These are phyloP conservation scores for Erythrobasidium hasegawianum DNA, from an alignment of 1,284 basidiomycete species.

Conservation along the genomic window DNA sequence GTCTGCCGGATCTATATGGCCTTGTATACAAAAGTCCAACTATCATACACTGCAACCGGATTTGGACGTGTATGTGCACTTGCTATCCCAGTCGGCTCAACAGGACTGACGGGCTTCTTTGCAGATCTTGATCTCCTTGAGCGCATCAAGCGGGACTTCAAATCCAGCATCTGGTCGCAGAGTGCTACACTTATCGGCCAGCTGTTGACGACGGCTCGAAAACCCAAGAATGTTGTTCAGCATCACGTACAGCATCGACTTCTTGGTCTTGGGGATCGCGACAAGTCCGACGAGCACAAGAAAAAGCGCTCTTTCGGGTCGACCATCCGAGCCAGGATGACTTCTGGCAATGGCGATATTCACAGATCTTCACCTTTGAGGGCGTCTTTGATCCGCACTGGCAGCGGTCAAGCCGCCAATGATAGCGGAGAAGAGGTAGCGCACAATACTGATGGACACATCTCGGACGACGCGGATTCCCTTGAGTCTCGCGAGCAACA, in stretches of 20 bases:
- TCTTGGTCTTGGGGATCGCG: slow-evolving; percentile 1
- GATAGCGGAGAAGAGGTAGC: background rate
- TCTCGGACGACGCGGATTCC: background rate
- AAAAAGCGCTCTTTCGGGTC: slow-evolving; percentile 4
- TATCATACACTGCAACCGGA: slow-evolving; percentile 78
- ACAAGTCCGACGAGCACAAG: slow-evolving; percentile 14
- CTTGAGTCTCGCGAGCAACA: too few species aligned
- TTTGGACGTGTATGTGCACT: slow-evolving; percentile 81
- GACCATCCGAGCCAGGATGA: slow-evolving; percentile 13
- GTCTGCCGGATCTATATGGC: slow-evolving; percentile 55
- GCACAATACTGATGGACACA: slow-evolving; percentile 13
- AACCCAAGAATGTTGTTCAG: slow-evolving; percentile 34
- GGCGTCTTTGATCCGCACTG: slow-evolving; percentile 5
- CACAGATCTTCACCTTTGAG: slow-evolving; percentile 15
- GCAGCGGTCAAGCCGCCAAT: background rate
- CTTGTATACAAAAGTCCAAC: slow-evolving; percentile 55
- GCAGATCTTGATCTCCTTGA: slow-evolving; percentile 57
- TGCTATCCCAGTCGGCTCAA: slow-evolving; percentile 77
- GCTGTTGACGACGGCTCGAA: slow-evolving; percentile 47
- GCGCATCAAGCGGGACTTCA: slow-evolving; percentile 45
- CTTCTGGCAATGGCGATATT: slow-evolving; percentile 7
- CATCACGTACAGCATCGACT: slow-evolving; percentile 19
- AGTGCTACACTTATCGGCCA: slow-evolving; percentile 50
- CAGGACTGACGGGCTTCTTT: slow-evolving; percentile 65
- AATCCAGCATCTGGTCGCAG: slow-evolving; percentile 50